Conservation (phyloP, 225 moss, liverwort and hornwort species). For the Sphagnum tenellum region DNA sequence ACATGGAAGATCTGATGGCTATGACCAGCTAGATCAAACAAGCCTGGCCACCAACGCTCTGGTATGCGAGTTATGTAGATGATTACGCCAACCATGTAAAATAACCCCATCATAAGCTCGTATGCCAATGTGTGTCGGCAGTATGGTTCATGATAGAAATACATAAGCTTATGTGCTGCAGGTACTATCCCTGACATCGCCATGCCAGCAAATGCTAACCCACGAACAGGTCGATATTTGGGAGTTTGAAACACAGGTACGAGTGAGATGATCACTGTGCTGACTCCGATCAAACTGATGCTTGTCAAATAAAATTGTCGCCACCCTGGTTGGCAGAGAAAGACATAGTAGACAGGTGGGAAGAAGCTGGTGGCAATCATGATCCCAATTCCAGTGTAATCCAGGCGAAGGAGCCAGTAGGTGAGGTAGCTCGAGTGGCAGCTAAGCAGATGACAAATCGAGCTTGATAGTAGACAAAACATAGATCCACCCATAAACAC, state of each 20-base stretch:
- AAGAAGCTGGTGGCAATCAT: conserved; percentile 97
- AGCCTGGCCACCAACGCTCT: conserved; percentile 85
- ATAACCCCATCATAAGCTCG: conserved; percentile 72
- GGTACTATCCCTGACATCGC: conserved; percentile 78
- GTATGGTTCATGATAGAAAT: conserved; percentile 59
- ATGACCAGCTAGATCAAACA: conserved; percentile 87
- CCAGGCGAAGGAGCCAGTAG: conserved; percentile 69
- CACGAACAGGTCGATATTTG: conserved; percentile 65
- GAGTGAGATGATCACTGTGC: conserved; percentile 52
- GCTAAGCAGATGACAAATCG: conserved; percentile 81
- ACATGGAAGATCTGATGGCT: conserved; percentile 91
- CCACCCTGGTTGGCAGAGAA: conserved; percentile 80
- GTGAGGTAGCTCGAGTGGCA: conserved; percentile 74
- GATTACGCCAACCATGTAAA: conserved; percentile 59
- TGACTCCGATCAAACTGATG: conserved; percentile 50
- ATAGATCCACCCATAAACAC: conserved; percentile 86
- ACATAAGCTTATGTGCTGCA: conserved; percentile 66
- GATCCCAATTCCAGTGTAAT: conserved; percentile 89
- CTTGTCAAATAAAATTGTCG: conserved; percentile 67
- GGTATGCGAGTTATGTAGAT: conserved; percentile 79
- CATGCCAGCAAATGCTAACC: conserved; percentile 78
- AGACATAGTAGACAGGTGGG: conserved; percentile 90
- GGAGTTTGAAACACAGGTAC: conserved; percentile 73
- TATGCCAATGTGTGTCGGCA: conserved; percentile 64
- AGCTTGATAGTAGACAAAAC: conserved; percentile 86